These are phyloP conservation scores for Ogataea populi-albae DNA, from an alignment of 805 yeast species.

Conservation along the genomic window DNA sequence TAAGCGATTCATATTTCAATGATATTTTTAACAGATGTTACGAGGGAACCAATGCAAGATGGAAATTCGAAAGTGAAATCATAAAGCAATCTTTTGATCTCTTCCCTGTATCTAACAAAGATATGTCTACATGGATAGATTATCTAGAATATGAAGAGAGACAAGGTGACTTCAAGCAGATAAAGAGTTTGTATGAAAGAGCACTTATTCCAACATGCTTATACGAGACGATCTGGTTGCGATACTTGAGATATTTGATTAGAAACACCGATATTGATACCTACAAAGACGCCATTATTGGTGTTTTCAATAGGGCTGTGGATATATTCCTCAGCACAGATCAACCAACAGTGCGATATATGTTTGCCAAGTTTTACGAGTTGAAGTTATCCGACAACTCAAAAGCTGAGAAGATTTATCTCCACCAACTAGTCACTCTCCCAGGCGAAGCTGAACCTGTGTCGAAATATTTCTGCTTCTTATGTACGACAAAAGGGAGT, in stretches of 20 bases:
- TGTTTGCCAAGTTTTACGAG: constrained; percentile 29
- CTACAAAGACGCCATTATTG: constrained; percentile 31
- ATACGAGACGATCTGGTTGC: constrained; percentile 63
- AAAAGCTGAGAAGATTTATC: constrained; percentile 20
- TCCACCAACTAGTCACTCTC: constrained; percentile 12
- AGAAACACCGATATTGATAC: constrained; percentile 27
- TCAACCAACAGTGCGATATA: constrained; percentile 24
- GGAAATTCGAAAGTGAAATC: constrained; percentile 71
- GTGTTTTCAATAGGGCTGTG: constrained; percentile 51
- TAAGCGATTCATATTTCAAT: constrained; percentile 44
- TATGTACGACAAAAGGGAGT: constrained; percentile 11
- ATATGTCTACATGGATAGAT: constrained; percentile 52
- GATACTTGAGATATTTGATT: constrained; percentile 55
- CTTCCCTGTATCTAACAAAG: constrained; percentile 40
- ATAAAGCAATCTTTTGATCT: constrained; percentile 58
- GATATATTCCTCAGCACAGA: constrained; percentile 34
- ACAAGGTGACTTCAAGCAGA: constrained; percentile 28
- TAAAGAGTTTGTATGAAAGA: constrained; percentile 61
- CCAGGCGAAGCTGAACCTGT: constrained; percentile 18
- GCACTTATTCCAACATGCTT: constrained; percentile 67
- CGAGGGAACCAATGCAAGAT: constrained; percentile 50
- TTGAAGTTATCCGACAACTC: constrained; percentile 18
- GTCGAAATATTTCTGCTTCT: constrained; percentile 15
- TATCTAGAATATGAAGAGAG: constrained; percentile 54
- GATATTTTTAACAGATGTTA: constrained; percentile 47